Percentiles rank a stretch among this genome's conserved stretches.
These are phyloP conservation scores for Podospora pseudoanserina DNA, from an alignment of 495 filamentous ascomycete genomes.

Conservation along the genomic window DNA sequence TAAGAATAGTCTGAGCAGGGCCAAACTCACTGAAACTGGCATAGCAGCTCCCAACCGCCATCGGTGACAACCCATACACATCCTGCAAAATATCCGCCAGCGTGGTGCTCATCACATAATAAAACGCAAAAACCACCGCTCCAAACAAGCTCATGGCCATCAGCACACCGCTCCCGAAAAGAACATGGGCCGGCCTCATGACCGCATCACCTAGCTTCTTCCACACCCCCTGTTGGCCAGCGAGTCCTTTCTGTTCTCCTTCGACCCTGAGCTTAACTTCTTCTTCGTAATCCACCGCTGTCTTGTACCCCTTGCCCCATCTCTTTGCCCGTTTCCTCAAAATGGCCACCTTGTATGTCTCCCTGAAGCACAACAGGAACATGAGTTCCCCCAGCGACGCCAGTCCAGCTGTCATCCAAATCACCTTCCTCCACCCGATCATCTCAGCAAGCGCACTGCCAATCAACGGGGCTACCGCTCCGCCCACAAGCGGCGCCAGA, in stretches of 20 bases:
- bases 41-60: constrained; percentile 45
- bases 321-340: constrained; percentile 41
- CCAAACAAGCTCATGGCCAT: constrained; percentile 49
- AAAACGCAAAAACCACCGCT: constrained; percentile 48
- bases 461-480: constrained; percentile 58
- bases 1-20: not conserved
- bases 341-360: constrained; percentile 52
- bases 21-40: constrained; percentile 50
- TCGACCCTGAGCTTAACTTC: constrained; percentile 40
- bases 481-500: constrained; percentile 46
- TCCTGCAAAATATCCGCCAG: constrained; percentile 49
- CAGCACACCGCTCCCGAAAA: constrained; percentile 48
- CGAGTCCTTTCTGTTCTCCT: constrained; percentile 27
- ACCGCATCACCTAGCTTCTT: constrained; percentile 41
- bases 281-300: constrained; percentile 13
- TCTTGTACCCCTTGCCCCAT: constrained; percentile 23
- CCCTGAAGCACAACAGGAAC: constrained; percentile 45
- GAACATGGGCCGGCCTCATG: constrained; percentile 44
- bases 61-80: constrained; percentile 46
- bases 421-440: constrained; percentile 54
- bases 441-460: constrained; percentile 58
- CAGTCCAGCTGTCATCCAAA: constrained; percentile 51
- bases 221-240: not conserved
- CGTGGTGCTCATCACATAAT: constrained; percentile 53
- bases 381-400: constrained; percentile 46